These are phyloP conservation scores for Botrytis squamosa DNA, from an alignment of 2,329 filamentous ascomycete species.

Conservation along the genomic window DNA sequence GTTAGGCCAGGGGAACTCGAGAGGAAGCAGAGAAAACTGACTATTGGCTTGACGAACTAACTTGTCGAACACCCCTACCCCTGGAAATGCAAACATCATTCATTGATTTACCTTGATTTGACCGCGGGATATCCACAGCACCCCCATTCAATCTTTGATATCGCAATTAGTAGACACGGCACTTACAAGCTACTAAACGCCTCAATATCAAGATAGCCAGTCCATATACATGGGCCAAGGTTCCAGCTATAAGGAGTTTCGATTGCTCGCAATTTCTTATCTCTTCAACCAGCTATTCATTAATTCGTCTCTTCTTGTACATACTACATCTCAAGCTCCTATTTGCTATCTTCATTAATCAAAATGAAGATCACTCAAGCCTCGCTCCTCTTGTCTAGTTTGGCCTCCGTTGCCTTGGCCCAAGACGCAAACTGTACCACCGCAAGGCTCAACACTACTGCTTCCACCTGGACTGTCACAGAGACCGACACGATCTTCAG, in stretches of 20 bases:
- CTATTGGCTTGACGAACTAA: too few relatives aligned
- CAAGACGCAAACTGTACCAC: background rate
- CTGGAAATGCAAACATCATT: too few relatives aligned
- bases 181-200: background rate
- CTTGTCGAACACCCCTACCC: too few relatives aligned
- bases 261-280: background rate
- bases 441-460: constrained; percentile 14
- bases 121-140: too few relatives aligned
- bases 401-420: background rate
- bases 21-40: too few relatives aligned
- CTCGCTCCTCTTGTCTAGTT: background rate
- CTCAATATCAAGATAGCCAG: background rate
- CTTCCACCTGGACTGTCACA: background rate
- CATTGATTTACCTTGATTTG: too few relatives aligned
- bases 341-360: background rate
- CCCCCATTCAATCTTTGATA: too few relatives aligned
- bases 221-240: too few relatives aligned
- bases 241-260: background rate
- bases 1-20: too few relatives aligned
- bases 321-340: background rate
- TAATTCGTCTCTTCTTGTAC: background rate
- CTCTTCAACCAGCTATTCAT: background rate
- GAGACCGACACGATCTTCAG: background rate
- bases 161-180: too few relatives aligned
- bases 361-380: background rate